Conservation (phyloP, 495 filamentous ascomycete species). For the Penicillium antarcticum region DNA sequence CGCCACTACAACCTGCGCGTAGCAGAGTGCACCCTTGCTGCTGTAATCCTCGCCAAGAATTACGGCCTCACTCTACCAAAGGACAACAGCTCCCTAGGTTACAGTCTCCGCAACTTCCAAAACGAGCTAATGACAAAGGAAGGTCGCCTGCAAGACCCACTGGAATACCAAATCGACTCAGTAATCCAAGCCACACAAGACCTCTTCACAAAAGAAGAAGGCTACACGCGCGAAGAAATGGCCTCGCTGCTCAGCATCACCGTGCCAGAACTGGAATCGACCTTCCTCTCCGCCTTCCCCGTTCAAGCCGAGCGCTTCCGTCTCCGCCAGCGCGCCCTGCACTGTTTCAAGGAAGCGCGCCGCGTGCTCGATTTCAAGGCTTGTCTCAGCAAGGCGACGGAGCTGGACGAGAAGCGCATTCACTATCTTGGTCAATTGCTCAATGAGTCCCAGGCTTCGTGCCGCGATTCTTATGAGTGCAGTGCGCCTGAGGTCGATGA, state of each 20-base stretch:
- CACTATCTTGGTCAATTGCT: conserved; percentile 74
- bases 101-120: conserved; percentile 83
- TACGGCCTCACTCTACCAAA: conserved; percentile 63
- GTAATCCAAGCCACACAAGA: conserved; percentile 62
- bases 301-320: conserved; percentile 86
- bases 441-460: conserved; percentile 86
- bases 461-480: conserved; percentile 82
- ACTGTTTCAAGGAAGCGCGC: conserved; percentile 86
- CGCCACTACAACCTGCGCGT: conserved; percentile 96
- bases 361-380: conserved; percentile 80
- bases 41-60: conserved; percentile 65
- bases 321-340: conserved; percentile 78
- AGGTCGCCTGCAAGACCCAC: conserved; percentile 49
- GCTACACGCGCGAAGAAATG: conserved; percentile 87
- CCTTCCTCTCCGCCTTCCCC: conserved; percentile 80
- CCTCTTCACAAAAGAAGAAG: conserved; percentile 66
- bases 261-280: conserved; percentile 64
- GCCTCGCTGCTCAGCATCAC: conserved; percentile 66
- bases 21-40: conserved; percentile 89
- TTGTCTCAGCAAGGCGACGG: conserved; percentile 55
- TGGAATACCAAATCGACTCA: conserved; percentile 64
- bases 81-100: conserved; percentile 80
- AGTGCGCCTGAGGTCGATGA: conserved; percentile 86
- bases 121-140: conserved; percentile 69
- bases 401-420: conserved; percentile 59